Evolutionary conservation across 2,329 filamentous ascomycete genomes (phyloP), one percentile per base, ranked within the genome.

Genomic region (Fusarium compactum): DNA sequence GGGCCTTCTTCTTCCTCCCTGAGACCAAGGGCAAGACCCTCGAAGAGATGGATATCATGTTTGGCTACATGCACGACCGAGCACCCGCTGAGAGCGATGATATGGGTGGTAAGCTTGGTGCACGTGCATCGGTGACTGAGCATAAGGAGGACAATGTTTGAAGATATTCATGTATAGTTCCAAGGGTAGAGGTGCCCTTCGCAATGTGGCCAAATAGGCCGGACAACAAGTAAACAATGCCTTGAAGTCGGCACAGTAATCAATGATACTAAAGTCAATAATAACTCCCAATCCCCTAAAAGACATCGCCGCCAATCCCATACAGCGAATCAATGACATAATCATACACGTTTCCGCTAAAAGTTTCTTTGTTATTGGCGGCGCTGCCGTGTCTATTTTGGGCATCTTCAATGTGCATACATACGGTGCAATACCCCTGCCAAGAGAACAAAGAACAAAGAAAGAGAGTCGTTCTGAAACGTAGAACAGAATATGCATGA

Each of bases 11-110:
- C 76, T 82, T 86, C 56, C 75, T 87, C 4, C 86, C 86, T 1
- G 85, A 88, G 75, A 87, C 86, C 8, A 87, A 87, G 72, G 86
- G 86, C 58, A 78, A 85, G 56, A 85, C 84, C 0, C 78, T 87
- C 4, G 86, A 88, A 44, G 83, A 84, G 48, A 85, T 87, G 77
- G 86, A 88, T 47, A 72, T 76, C 30, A 78, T 80, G 43, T 80
- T 80, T 32, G 73, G 73, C 5, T 76, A 75, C 29, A 34, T 67
- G 16, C 70, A 73, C 10, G 73, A 75, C 24, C 62, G 73, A 14
- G 58, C 66, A 8, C 60, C 58, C 8, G 56, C 58, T 5, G 59
- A 67, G 16, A 41, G 54, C 9, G 70, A 67, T 9, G 68, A 73
- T 10, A 58, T 72, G 20, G 52, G 50, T 15, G 34, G 50, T 10